These are phyloP conservation scores for Pinus albicaulis DNA, from an alignment of 75 land plant species.

Conservation along the genomic window DNA sequence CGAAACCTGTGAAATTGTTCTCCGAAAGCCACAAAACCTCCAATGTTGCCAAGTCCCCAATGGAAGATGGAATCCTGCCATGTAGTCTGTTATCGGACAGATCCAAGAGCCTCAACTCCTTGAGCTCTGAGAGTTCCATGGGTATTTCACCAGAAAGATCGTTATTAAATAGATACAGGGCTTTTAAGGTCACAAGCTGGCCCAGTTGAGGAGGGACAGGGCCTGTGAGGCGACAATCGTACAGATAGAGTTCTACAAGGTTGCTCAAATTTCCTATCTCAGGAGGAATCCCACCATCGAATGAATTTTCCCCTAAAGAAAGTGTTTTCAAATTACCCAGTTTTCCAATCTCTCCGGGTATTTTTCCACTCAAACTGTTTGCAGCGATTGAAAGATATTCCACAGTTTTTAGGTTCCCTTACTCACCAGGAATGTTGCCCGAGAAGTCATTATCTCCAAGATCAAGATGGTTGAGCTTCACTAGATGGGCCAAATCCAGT, in stretches of 20 bases:
- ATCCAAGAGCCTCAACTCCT: too few relatives aligned
- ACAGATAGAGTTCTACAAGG: slow-evolving; percentile 56
- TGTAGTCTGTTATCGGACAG: too few relatives aligned
- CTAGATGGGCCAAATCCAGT: slow-evolving; percentile 22
- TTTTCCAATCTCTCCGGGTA: slow-evolving; percentile 69
- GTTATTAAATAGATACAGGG: too few relatives aligned
- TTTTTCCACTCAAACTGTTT: slow-evolving; percentile 63
- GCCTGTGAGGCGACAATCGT: slow-evolving; percentile 31
- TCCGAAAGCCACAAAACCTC: too few relatives aligned
- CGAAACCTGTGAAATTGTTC: too few relatives aligned
- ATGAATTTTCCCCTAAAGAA: too few relatives aligned
- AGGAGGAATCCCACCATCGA: slow-evolving; percentile 63
- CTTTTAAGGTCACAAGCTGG: too few relatives aligned
- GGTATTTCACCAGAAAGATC: too few relatives aligned
- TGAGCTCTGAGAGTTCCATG: too few relatives aligned
- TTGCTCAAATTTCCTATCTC: slow-evolving; percentile 53
- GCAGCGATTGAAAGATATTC: slow-evolving; percentile 62
- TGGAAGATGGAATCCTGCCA: too few relatives aligned
- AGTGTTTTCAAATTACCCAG: slow-evolving; percentile 46
- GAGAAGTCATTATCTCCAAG: slow-evolving; percentile 76
- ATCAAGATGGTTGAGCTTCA: slow-evolving; percentile 54
- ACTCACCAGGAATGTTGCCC: slow-evolving; percentile 63
- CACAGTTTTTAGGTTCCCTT: slow-evolving; percentile 40
- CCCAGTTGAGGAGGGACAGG: too few relatives aligned
- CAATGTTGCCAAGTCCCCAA: too few relatives aligned